Evolutionary conservation across 2,329 filamentous ascomycete species (phyloP).

Genomic region (Trichoderma sp.): DNA sequence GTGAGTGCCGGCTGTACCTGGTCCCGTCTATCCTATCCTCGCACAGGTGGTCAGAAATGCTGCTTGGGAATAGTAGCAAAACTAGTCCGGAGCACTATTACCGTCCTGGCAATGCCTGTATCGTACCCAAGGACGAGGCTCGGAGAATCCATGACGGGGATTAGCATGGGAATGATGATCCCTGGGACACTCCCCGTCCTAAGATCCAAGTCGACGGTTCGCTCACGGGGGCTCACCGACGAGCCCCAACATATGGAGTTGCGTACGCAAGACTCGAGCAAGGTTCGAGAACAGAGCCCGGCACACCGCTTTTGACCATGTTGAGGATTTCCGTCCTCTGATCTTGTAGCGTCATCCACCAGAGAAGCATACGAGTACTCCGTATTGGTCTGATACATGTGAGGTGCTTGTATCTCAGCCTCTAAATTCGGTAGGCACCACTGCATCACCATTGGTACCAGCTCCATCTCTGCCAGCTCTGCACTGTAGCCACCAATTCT

Average conservation of each 20-base stretch:
- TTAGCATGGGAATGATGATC: background rate
- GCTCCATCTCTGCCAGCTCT: background rate
- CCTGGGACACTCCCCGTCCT: conserved; percentile 3
- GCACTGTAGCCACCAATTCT: background rate
- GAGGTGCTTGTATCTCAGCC: background rate
- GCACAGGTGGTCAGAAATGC: background rate
- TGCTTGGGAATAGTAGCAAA: background rate
- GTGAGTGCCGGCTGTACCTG: conserved; percentile 9
- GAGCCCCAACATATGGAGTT: conserved; percentile 3
- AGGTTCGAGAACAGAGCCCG: background rate
- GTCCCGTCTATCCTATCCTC: background rate
- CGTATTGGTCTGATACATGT: background rate
- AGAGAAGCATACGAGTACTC: background rate
- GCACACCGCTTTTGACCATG: conserved; percentile 15
- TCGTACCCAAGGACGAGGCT: background rate
- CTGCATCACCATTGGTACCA: background rate
- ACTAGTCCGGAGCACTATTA: background rate
- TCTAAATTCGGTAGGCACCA: background rate
- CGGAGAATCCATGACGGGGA: background rate
- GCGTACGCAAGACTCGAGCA: background rate
- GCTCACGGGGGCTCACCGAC: conserved; percentile 12
- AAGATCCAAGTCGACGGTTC: conserved; percentile 7
- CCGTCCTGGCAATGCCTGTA: background rate
- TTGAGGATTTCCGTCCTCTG: background rate
- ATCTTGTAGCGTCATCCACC: background rate